Percentiles rank a stretch among this genome's conserved stretches.
Conservation (phyloP, 495 filamentous ascomycete genomes). For the Penicillium samsonianum region DNA sequence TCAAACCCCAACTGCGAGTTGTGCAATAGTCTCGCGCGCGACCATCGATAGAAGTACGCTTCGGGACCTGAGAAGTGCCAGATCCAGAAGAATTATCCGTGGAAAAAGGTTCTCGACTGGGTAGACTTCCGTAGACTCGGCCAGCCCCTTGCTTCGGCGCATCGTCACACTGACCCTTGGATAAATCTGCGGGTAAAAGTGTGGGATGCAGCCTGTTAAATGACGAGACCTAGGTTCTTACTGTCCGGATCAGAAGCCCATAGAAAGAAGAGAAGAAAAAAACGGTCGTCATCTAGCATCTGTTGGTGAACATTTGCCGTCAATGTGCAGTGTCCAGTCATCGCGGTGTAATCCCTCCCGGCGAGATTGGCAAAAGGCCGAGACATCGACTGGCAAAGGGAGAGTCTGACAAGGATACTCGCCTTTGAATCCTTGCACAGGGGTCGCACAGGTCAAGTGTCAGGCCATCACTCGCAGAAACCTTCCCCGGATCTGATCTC, state of each 20-base stretch:
- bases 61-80: not conserved
- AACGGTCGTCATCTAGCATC: constrained; percentile 9
- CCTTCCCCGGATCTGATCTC: constrained; percentile 20
- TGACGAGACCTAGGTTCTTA: not conserved
- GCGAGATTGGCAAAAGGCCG: constrained; percentile 23
- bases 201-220: not conserved
- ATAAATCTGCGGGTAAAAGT: not conserved
- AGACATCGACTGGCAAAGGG: constrained; percentile 18
- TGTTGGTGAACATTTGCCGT: not conserved
- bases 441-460: constrained; percentile 24
- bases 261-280: not conserved
- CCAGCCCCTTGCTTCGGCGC: constrained; percentile 28
- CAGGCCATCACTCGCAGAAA: constrained; percentile 28
- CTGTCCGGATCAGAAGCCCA: not conserved
- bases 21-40: constrained; percentile 2
- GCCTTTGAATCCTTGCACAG: constrained; percentile 20
- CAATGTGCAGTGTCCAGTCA: not conserved
- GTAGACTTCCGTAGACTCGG: constrained; percentile 19
- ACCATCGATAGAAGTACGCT: not conserved
- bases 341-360: constrained; percentile 4
- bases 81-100: not conserved
- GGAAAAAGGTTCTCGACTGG: not conserved
- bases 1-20: not conserved
- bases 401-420: constrained; percentile 22
- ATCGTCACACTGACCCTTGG: constrained; percentile 28